These are phyloP conservation scores for Globisporangium middletonii DNA, from an alignment of 352 stramenopile genomes.

Conservation along the genomic window DNA sequence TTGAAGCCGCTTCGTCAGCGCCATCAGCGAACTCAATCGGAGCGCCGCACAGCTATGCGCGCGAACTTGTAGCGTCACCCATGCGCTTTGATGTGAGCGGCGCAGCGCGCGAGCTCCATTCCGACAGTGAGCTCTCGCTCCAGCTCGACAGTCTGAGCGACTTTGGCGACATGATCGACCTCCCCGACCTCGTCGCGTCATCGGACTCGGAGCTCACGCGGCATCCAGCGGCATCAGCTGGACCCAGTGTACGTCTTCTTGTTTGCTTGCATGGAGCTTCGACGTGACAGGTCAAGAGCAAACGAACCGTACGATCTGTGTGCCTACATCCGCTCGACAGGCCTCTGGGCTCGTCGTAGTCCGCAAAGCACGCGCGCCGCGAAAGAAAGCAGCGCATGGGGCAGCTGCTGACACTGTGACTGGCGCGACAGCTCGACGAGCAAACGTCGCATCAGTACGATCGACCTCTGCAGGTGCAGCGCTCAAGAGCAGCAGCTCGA, in stretches of 20 bases:
- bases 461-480: not conserved
- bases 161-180: slow-evolving; percentile 50
- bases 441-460: not conserved
- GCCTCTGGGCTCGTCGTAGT: slow-evolving; percentile 4
- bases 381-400: not conserved
- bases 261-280: not conserved
- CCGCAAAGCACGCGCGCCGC: slow-evolving; percentile 11
- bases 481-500: not conserved
- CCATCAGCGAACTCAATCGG: not conserved
- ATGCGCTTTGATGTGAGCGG: slow-evolving; percentile 13
- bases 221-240: not conserved
- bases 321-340: not conserved
- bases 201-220: slow-evolving; percentile 23
- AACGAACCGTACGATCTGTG: not conserved
- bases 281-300: not conserved
- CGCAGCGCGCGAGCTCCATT: slow-evolving; percentile 17
- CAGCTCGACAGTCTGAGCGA: slow-evolving; percentile 47
- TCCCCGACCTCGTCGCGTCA: slow-evolving; percentile 43
- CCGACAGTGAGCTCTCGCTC: slow-evolving; percentile 26
- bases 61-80: slow-evolving; percentile 1
- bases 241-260: not conserved
- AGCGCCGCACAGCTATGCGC: too few relatives aligned
- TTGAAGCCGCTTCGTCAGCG: not conserved
- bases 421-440: not conserved
- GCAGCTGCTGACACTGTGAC: not conserved